Percentiles rank a stretch among this genome's conserved stretches.
Evolutionary conservation across 2,329 filamentous ascomycete genomes (phyloP).

Genomic region (Cercospora sesami): DNA sequence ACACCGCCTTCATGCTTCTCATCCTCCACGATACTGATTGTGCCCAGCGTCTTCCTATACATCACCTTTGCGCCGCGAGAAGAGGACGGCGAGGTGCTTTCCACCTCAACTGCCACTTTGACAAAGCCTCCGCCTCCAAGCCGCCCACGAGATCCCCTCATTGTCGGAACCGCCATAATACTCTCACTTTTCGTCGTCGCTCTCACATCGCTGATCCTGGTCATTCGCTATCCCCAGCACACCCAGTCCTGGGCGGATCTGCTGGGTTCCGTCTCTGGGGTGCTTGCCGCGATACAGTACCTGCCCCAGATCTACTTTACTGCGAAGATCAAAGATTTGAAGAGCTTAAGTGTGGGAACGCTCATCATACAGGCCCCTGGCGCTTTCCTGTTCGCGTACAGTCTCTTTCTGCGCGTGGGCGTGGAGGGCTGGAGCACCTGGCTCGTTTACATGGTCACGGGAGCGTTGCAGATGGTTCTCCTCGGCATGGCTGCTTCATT

Average conservation of each 20-base stretch:
- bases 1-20: slow-evolving; percentile 35
- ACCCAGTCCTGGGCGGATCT: slow-evolving; percentile 81
- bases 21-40: background rate
- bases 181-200: slow-evolving; percentile 73
- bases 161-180: slow-evolving; percentile 71
- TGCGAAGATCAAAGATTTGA: slow-evolving; percentile 78
- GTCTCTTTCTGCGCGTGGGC: slow-evolving; percentile 70
- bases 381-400: slow-evolving; percentile 83
- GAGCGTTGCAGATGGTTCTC: slow-evolving; percentile 77
- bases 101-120: slow-evolving; percentile 41
- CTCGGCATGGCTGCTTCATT: slow-evolving; percentile 69
- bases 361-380: slow-evolving; percentile 98
- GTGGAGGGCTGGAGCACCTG: slow-evolving; percentile 90
- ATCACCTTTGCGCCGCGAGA: slow-evolving; percentile 77
- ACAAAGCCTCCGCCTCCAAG: slow-evolving; percentile 57
- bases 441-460: slow-evolving; percentile 87
- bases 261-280: slow-evolving; percentile 75
- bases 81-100: slow-evolving; percentile 33
- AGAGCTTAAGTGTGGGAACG: slow-evolving; percentile 92
- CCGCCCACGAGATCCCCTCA: slow-evolving; percentile 71
- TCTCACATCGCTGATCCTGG: slow-evolving; percentile 62
- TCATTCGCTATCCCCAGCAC: slow-evolving; percentile 63
- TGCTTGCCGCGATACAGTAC: slow-evolving; percentile 85
- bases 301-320: slow-evolving; percentile 94
- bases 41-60: slow-evolving; percentile 78